Base-by-base conservation (phyloP, 306 rosid species). In the Castanea sativa region DNA sequence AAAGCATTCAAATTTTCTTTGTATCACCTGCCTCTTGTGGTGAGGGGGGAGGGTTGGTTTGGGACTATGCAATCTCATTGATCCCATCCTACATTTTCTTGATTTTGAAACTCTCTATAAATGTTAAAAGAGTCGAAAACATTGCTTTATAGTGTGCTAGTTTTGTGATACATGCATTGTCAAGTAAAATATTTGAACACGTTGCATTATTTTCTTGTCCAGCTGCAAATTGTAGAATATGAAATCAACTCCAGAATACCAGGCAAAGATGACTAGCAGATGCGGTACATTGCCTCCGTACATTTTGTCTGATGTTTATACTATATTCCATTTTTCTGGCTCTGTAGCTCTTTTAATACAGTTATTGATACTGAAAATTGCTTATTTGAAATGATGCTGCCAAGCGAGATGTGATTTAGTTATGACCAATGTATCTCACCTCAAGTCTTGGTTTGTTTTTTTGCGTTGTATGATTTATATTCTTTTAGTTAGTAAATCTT, bases 141-240 rank as follows among this genome's bases (percentile, higher is more conserved):
- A 30, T 30, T 30, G 33, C 33, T 30, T 30, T 30, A 30, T 3
- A 30, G 33, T 30, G 33, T 30, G 33, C 33, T 30, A 30, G 33
- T 3, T 30, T 30, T 30, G 4, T 30, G 33, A 30, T 30, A 63
- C 57, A 64, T 35, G 45, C 18, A 16, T 74, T 58, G 75, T 68
- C 67, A 80, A 64, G 32, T 71, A 38, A 25, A 21, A 23, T 51
- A 12, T 49, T 38, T 55, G n/a, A 41, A 58, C 35, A 32, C 73
- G 18, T 76, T 80, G 55, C 57, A 81, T 27, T 80, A 6, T 75
- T 75, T 80, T 78, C 45, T 78, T 73, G 5, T 85, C 56, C 92
- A 93, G 97, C 92, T 85, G 91, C 94, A 80, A 91, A 89, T 86
- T 93, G 97, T 83, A 85, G 97, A 77, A 93, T 93, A 81, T 93